Base-by-base conservation (phyloP, 2,329 filamentous ascomycete genomes). In the Colletotrichum sp. region DNA sequence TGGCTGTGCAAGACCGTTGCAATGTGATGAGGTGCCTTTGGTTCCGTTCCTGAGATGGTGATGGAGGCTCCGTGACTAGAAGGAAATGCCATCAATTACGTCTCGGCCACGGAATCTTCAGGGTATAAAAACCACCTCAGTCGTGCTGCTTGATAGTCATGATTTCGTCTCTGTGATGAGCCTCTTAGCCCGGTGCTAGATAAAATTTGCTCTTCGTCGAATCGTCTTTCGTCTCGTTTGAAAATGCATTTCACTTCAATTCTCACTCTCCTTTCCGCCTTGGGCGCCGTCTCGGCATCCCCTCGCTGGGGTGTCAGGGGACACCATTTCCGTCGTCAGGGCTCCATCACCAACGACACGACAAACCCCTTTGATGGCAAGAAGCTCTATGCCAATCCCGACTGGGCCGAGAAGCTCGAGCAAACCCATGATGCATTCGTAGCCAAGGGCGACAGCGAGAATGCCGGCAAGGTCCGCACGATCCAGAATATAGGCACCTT, bases 291-390 rank as follows among this genome's bases (percentile, higher is more conserved):
- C 16, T 74, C 77, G 15, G 78, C 78, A 12, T 69, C 62, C 19
- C 77, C 77, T 34, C 69, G 69, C n/a, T 57, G 71, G 34, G 69
- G 67, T 44, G 22, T 27, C 8, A 36, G 39, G 22, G 61, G 64
- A 27, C 76, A 77, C 19, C 70, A 72, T 57, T 55, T 65, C 64
- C 63, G 62, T n/a, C 57, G 74, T 22, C 34, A 59, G n/a, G 12
- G 55, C 22, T 6, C 22, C 59, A 4, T 59, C 61, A 19, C 52
- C 52, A 63, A 77, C 34, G 25, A 63, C 55, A 34, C 74, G 8
- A 55, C 79, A 67, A 87, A 87, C 71, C 86, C 90, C 1, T 91
- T 92, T 79, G 74, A 83, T 2, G 87, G 87, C 75, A 88, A 87
- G 78, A 86, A 84, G 8, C 82, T 90, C 30, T 90, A 88, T 78